Conservation (phyloP, 2,329 filamentous ascomycete genomes). For the Fusarium sp. region DNA sequence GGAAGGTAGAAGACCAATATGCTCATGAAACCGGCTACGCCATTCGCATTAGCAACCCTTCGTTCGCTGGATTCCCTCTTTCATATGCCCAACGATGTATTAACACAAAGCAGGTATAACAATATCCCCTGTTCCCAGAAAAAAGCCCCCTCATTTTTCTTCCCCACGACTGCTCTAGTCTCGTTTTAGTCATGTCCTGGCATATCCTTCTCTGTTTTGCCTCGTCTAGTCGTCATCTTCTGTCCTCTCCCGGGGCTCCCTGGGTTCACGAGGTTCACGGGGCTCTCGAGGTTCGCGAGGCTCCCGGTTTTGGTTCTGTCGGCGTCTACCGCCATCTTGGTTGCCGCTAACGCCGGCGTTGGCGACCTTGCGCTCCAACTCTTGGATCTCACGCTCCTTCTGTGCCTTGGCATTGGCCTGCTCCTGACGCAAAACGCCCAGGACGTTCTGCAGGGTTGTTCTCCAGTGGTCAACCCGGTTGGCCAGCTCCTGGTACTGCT, state of each 20-base stretch:
- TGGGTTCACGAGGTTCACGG: constrained; percentile 22
- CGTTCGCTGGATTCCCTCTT: constrained; percentile 40
- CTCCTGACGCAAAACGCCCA: constrained; percentile 81
- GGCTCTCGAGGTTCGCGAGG: constrained; percentile 23
- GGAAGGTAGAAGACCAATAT: constrained; percentile 45
- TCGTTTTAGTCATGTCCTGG: constrained; percentile 27
- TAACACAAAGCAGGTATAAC: constrained; percentile 46
- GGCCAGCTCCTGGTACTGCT: constrained; percentile 96
- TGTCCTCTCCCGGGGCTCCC: constrained; percentile 53
- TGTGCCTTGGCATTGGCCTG: constrained; percentile 80
- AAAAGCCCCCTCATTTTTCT: constrained; percentile 28
- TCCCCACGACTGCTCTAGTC: constrained; percentile 25
- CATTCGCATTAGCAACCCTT: constrained; percentile 50
- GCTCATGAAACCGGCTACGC: constrained; percentile 50
- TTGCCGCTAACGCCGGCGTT: constrained; percentile 51
- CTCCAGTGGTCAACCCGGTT: constrained; percentile 92
- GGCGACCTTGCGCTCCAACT: constrained; percentile 73
- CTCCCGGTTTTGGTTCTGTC: constrained; percentile 41
- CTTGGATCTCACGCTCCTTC: constrained; percentile 79
- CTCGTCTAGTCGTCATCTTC: constrained; percentile 64
- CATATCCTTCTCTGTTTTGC: constrained; percentile 16
- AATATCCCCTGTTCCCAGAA: constrained; percentile 36
- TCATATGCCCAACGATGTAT: constrained; percentile 45
- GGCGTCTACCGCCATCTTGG: constrained; percentile 48
- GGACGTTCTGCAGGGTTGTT: constrained; percentile 79